Conservation (phyloP, 169 alveolate genomes). For the Neospora caninum region DNA sequence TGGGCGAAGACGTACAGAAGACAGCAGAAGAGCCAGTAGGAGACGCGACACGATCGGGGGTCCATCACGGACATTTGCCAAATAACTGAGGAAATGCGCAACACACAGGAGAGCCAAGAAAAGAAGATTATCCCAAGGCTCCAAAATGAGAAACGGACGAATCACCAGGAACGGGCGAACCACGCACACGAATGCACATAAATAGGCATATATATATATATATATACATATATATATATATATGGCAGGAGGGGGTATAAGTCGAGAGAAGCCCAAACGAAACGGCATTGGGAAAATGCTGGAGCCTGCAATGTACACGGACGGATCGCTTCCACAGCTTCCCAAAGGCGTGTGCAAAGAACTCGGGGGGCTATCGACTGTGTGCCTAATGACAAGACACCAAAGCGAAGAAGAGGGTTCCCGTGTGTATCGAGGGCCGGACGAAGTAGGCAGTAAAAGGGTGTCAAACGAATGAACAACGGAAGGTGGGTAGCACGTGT, state of each 20-base stretch:
- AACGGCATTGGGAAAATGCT: too few relatives aligned
- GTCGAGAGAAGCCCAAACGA: too few relatives aligned
- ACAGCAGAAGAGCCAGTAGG: slow-evolving; percentile 15
- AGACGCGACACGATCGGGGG: slow-evolving; percentile 10
- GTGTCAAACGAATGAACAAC: neutral
- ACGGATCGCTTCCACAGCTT: too few relatives aligned
- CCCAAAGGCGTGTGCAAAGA: too few relatives aligned
- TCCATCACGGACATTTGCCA: neutral
- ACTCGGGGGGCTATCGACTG: too few relatives aligned
- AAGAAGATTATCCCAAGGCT: neutral
- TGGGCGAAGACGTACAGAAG: slow-evolving; percentile 22
- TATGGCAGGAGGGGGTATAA: too few relatives aligned
- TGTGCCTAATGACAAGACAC: too few relatives aligned
- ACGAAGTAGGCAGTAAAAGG: neutral
- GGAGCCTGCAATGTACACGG: too few relatives aligned
- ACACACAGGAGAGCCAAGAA: neutral
- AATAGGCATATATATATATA: too few relatives aligned
- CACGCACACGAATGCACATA: neutral
- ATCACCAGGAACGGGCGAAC: neutral
- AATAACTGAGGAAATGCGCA: neutral
- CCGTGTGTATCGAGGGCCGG: neutral
- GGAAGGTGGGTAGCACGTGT: neutral
- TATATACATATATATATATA: too few relatives aligned
- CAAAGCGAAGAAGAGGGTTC: neutral
- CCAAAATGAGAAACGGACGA: neutral